phyloP scores from a whole-genome alignment of 257 asterid species.

The Anisodus acutangulus region DNA sequence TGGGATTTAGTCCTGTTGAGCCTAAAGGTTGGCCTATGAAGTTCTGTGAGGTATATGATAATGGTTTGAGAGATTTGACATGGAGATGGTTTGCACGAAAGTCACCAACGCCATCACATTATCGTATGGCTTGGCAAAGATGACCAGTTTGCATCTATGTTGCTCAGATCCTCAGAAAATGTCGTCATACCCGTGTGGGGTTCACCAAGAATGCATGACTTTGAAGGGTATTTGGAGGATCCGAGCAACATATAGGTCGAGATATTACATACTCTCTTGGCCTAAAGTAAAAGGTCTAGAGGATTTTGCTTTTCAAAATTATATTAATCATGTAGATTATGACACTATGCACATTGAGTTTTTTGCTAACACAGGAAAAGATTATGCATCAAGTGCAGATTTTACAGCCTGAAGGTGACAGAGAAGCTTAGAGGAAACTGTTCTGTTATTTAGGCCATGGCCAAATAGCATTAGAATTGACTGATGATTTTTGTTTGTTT shows the following conservation, averaged over 20 bases:
- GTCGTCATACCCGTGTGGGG: not conserved
- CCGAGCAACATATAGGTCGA: not conserved
- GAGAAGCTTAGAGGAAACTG: not conserved
- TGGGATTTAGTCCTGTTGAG: constrained; percentile 65
- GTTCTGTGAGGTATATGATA: constrained; percentile 72
- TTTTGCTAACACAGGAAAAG: not conserved
- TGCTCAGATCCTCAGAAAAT: not conserved
- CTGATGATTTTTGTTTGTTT: not conserved
- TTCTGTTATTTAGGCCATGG: not conserved
- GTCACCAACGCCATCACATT: constrained; percentile 37
- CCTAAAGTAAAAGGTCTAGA: not conserved
- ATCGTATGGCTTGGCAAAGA: constrained; percentile 63
- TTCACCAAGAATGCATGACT: not conserved
- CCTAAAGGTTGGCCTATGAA: constrained; percentile 70
- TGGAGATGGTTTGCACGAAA: constrained; percentile 61
- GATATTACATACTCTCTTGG: not conserved
- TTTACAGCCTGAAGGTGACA: not conserved
- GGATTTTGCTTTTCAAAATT: not conserved
- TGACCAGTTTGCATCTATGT: not conserved
- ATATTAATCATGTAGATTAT: not conserved
- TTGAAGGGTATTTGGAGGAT: not conserved
- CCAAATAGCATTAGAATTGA: not conserved
- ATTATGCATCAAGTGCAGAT: not conserved
- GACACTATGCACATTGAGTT: not conserved
- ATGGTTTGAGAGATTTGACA: constrained; percentile 57